phyloP scores from a whole-genome alignment of 2,329 filamentous ascomycete species.

The Colletotrichum theobromicola region DNA sequence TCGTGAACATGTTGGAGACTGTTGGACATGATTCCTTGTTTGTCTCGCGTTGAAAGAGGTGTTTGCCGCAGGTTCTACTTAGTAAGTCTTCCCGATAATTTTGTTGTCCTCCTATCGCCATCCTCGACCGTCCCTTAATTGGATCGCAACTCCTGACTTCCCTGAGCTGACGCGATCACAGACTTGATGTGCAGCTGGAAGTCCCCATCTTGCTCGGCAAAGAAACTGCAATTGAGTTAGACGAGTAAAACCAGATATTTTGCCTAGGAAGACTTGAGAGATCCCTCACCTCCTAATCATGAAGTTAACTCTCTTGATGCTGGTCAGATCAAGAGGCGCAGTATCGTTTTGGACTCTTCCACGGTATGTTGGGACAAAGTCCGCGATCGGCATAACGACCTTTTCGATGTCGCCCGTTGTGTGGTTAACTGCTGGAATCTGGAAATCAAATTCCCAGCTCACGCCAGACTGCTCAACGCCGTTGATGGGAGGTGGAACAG shows the following conservation, averaged over 20 bases:
- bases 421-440: slow-evolving; percentile 22
- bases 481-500: slow-evolving; percentile 60
- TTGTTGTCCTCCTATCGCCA: not conserved
- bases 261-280: not conserved
- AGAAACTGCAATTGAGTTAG: slow-evolving; percentile 62
- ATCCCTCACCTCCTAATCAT: slow-evolving; percentile 78
- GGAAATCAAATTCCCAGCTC: slow-evolving; percentile 77
- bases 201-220: slow-evolving; percentile 72
- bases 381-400: slow-evolving; percentile 66
- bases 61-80: not conserved
- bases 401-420: slow-evolving; percentile 30
- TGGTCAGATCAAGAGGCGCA: slow-evolving; percentile 59
- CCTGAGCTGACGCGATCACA: not conserved
- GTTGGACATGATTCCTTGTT: not conserved
- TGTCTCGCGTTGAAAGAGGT: not conserved
- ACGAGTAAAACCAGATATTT: no score
- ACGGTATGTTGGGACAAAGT: slow-evolving; percentile 75
- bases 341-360: slow-evolving; percentile 69
- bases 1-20: not conserved
- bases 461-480: slow-evolving; percentile 73
- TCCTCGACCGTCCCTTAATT: not conserved
- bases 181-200: slow-evolving; percentile 45
- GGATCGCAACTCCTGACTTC: not conserved
- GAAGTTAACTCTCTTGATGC: slow-evolving; percentile 71
- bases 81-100: not conserved